These are phyloP conservation scores for Friedmanniomyces endolithicus DNA, from an alignment of 495 filamentous ascomycete genomes.

Conservation along the genomic window DNA sequence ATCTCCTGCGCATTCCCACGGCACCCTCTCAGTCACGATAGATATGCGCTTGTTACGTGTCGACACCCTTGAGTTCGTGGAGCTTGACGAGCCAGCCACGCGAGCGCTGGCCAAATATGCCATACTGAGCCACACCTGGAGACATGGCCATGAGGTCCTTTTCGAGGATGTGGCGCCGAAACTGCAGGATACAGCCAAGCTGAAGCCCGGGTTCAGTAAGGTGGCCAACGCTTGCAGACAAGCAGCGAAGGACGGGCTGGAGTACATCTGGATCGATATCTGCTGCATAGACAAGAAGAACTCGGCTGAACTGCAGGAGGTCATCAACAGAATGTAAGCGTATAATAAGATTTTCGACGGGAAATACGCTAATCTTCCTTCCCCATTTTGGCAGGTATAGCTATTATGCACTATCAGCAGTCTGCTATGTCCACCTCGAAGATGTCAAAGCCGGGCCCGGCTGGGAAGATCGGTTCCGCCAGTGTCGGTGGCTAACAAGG, in stretches of 20 bases:
- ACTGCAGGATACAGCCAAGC: neutral
- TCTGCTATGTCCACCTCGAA: conserved; percentile 13
- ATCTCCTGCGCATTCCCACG: no score
- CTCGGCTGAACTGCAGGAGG: conserved; percentile 13
- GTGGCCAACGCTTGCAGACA: neutral
- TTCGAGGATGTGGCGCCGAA: conserved; percentile 6
- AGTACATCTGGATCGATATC: conserved; percentile 14
- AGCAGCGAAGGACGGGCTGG: conserved; percentile 3
- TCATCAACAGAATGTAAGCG: conserved; percentile 14
- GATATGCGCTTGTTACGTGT: neutral
- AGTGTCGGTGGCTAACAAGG: conserved; percentile 14
- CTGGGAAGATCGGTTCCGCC: conserved; percentile 1
- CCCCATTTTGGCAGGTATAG: neutral
- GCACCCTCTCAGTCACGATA: no score
- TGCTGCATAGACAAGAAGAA: conserved; percentile 19
- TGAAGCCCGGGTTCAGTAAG: neutral
- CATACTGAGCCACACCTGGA: conserved; percentile 17
- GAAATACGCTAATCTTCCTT: neutral
- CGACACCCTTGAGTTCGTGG: neutral
- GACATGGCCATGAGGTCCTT: conserved; percentile 7
- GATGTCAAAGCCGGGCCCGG: conserved; percentile 6
- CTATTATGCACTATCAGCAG: conserved; percentile 1
- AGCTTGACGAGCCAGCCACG: neutral
- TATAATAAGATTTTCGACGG: no score
- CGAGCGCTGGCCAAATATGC: conserved; percentile 3